Base-by-base conservation (phyloP, 2,329 filamentous ascomycete genomes). In the Aspergillus sergii region DNA sequence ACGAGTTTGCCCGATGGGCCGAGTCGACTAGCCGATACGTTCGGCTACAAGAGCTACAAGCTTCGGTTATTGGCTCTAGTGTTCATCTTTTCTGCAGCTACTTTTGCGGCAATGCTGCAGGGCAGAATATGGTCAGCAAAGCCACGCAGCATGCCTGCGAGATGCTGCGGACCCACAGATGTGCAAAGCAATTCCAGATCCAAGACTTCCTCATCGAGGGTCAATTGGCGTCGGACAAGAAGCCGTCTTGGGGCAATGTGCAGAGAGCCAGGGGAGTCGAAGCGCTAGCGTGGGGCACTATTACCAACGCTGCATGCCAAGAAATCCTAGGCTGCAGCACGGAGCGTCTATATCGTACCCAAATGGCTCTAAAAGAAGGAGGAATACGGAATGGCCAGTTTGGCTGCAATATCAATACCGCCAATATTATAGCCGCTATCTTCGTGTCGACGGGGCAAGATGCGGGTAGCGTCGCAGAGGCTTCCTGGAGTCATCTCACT, bases 91-190 rank as follows among this genome's bases (percentile, higher is more conserved):
- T 67, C 5, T 68, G 73, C 55, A 48, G 58, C 16, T 74, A 70
- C 59, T 57, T 64, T 26, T 73, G 69, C 39, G 72, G 72, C 10
- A 71, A 74, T 56, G 70, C 73, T 1, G 64, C 70, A 1, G 72
- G 72, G 10, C 73, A 76, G 57, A 76, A 75, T 51, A 74, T 75
- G 71, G 70, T 71, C 11, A 75, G 72, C 3, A 68, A 74, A 26
- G 72, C 72, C 8, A 74, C 71, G 11, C 69, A 74, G n/a, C 39
- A 63, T 7, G 68, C 66, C 10, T 75, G 72, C 36, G 66, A 68
- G 14, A 57, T 53, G 56, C 30, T 64, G 8, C 34, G 21, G 45
- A 34, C 36, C 10, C 30, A 51, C 7, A 1, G 7, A 6, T 32
- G 48, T 6, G 45, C 45, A 3, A n/a, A 19, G 41, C 14, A 57